A percentile compares a stretch with the other conserved stretches of the same genome.
phyloP scores from a whole-genome alignment of 2,329 filamentous ascomycete genomes.

The Colletotrichum limetticola region DNA sequence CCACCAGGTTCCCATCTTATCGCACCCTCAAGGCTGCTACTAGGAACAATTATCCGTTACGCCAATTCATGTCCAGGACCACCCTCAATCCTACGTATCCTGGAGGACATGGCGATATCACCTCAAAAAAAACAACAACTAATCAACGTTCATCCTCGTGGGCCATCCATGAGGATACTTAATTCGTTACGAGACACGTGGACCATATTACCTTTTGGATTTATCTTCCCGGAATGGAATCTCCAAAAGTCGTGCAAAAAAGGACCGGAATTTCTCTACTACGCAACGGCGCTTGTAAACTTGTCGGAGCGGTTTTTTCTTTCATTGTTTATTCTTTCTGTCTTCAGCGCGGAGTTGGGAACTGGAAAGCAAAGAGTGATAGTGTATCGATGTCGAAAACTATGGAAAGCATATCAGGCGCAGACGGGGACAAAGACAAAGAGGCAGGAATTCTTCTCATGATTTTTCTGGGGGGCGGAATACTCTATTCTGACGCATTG shows the following conservation, averaged over 20 bases:
- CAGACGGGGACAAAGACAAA: conserved; percentile 10
- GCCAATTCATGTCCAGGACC: neutral
- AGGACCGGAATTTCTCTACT: conserved; percentile 3
- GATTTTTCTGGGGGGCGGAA: neutral
- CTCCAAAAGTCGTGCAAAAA: conserved; percentile 10
- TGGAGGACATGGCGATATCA: neutral
- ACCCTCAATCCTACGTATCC: neutral
- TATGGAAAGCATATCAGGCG: conserved; percentile 21
- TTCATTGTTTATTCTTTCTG: conserved; percentile 20
- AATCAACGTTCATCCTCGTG: conserved; percentile 10
- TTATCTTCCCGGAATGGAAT: conserved; percentile 1
- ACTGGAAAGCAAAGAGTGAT: conserved; percentile 1
- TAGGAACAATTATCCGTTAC: conserved; percentile 43
- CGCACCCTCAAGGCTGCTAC: conserved; percentile 63
- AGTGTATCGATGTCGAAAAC: neutral
- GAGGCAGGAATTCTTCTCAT: conserved; percentile 32
- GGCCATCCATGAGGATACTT: conserved; percentile 5
- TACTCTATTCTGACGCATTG: conserved; percentile 28
- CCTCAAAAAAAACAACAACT: neutral
- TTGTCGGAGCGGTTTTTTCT: conserved; percentile 15
- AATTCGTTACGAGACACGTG: conserved; percentile 21
- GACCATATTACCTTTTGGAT: conserved; percentile 14
- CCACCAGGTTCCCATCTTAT: conserved; percentile 62
- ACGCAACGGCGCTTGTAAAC: neutral
- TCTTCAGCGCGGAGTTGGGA: conserved; percentile 36